Evolutionary conservation across 495 filamentous ascomycete species (phyloP).

Genomic region (Penicillium arizonense): DNA sequence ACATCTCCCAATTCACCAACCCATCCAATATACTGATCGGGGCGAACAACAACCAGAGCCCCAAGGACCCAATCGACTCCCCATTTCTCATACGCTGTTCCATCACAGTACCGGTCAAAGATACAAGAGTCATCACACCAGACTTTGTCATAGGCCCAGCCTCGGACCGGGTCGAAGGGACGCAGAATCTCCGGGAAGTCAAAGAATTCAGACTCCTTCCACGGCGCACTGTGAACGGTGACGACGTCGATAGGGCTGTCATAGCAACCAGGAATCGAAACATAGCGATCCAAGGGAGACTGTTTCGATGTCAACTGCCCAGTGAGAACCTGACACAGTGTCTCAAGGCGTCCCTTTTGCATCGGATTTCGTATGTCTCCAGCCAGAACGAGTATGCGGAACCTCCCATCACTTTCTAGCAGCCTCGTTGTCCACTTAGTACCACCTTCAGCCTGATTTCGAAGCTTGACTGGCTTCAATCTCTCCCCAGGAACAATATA

Average conservation of each 20-base stretch:
- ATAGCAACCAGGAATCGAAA: conserved; percentile 26
- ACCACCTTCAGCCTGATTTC: conserved; percentile 53
- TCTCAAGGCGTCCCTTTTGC: conserved; percentile 44
- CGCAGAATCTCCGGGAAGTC: conserved; percentile 58
- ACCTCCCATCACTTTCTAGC: conserved; percentile 53
- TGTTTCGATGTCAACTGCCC: not conserved
- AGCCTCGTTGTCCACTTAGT: conserved; percentile 46
- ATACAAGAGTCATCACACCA: conserved; percentile 61
- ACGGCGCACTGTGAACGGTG: conserved; percentile 54
- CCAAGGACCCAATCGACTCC: conserved; percentile 59
- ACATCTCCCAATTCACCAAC: conserved; percentile 56
- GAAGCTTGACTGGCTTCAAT: conserved; percentile 51
- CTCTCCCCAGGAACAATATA: conserved; percentile 49
- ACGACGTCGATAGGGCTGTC: conserved; percentile 54
- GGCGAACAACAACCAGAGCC: conserved; percentile 55
- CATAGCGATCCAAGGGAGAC: conserved; percentile 35
- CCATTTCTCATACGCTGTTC: conserved; percentile 59
- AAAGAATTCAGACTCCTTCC: conserved; percentile 50
- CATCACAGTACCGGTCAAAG: conserved; percentile 53
- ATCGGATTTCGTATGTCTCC: conserved; percentile 49
- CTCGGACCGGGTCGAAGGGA: conserved; percentile 48
- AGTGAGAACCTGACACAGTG: conserved; percentile 43
- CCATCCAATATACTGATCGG: conserved; percentile 66
- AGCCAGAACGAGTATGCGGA: conserved; percentile 60
- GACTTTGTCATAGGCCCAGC: conserved; percentile 64